A percentile compares a stretch with the other conserved stretches of the same genome.
Conservation (phyloP, 805 yeast species). For the Ogataea pini region DNA sequence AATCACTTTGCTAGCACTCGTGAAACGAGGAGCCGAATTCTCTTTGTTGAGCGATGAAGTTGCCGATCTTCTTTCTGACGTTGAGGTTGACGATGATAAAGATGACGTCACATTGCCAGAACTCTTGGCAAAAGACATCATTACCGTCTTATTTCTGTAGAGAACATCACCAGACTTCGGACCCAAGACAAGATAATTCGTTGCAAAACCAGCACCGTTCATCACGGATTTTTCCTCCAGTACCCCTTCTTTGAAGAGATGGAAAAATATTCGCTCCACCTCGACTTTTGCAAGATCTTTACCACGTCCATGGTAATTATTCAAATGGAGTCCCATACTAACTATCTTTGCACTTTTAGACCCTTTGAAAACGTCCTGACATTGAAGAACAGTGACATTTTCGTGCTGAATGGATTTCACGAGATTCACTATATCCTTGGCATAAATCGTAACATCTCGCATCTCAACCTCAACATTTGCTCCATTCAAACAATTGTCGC, state of each 20-base stretch:
- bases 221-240: constrained; percentile 71
- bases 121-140: constrained; percentile 48
- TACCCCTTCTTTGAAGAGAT: constrained; percentile 63
- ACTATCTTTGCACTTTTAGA: constrained; percentile 62
- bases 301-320: constrained; percentile 72
- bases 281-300: constrained; percentile 62
- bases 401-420: constrained; percentile 56
- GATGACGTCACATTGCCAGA: neutral
- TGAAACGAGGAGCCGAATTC: constrained; percentile 21
- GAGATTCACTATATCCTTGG: constrained; percentile 58
- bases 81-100: neutral
- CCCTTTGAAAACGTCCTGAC: constrained; percentile 83
- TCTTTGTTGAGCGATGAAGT: constrained; percentile 21
- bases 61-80: neutral
- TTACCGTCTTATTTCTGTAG: constrained; percentile 40
- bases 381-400: constrained; percentile 73
- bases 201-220: constrained; percentile 77
- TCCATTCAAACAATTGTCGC: constrained; percentile 79
- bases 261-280: constrained; percentile 80
- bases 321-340: constrained; percentile 59
- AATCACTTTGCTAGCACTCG: constrained; percentile 20
- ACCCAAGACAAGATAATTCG: constrained; percentile 71
- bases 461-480: constrained; percentile 43
- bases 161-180: constrained; percentile 52
- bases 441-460: constrained; percentile 67